Base-by-base conservation (phyloP, 345 rosid species). In the Salix koriyanagi region DNA sequence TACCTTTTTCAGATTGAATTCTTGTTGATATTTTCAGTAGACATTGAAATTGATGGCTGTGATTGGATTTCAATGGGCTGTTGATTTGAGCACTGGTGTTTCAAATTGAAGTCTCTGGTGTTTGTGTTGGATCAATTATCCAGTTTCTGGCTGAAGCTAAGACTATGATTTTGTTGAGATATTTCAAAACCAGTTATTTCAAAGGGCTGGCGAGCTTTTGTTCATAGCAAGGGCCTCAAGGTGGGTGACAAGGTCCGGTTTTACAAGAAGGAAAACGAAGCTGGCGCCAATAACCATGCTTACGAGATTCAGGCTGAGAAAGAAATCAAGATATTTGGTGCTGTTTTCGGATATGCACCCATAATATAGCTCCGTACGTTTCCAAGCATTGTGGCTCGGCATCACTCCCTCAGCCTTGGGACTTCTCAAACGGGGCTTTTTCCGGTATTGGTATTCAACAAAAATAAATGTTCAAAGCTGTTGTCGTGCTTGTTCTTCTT, bases 1-100 rank as follows among this genome's bases (percentile, higher is more conserved):
- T 68, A 16, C 44, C 42, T 1, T 28, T 46, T 12, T 67, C 7
- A 44, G 25, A 19, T 46, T 46, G 4, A 30, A 34, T 42, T 23
- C 9, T 54, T 41, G 18, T 46, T 23, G 3, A 9, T 36, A 16
- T 66, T 28, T 28, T 28, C 30, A 28, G 30, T 10, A 93, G 87
- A n/a, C 7, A 25, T n/a, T 14, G 30, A 62, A 62, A 12, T 62
- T 3, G 23, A 58, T 39, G 6, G 1, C 1, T 60, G 37, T 10
- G 69, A 60, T 64, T 74, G 52, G 8, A 19, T 74, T 74, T 5
- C 37, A 23, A 65, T 77, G 66, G 41, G n/a, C 25, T 30, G 41
- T 34, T 65, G 37, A 19, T 30, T 14, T 34, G 18, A 15, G 68
- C 21, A 32, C 18, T 65, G 37, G 23, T 30, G 42, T 34, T 34